Base-by-base conservation (phyloP, 305 asterid genomes). In the Fraxinus platypoda region DNA sequence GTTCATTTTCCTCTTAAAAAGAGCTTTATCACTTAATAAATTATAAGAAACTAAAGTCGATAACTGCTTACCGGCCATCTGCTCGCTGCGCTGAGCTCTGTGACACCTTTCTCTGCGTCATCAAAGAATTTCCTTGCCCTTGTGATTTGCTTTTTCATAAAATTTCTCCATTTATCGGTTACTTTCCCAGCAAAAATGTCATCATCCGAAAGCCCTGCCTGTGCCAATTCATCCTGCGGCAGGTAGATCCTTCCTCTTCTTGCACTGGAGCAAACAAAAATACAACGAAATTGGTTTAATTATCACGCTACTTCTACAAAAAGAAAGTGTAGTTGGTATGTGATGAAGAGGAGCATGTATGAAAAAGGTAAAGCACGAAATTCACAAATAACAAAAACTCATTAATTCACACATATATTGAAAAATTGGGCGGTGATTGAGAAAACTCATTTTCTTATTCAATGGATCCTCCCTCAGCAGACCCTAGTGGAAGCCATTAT, bases 211-310 rank as follows among this genome's bases (percentile, higher is more conserved):
- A 96, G 89, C 79, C 97, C 98, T 3, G 94, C 98, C 77, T 92
- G 97, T 11, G 98, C 95, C 71, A 96, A 76, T 86, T 96, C 99
- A 78, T 96, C 98, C 87, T 93, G 99, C 43, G 99, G 99, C 17
- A 96, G 89, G 86, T 96, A 96, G 38, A 96, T 80, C 86, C 99
- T 85, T 85, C 98, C 99, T 72, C 99, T 90, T 78, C 97, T 88
- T 2, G 99, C 97, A 89, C 99, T 95, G 76, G 30, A 87, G 33
- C 73, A 54, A 76, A 66, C n/a, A 75, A 38, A 37, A 34, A 31
- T 0, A 33, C 17, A 83, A 66, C 8, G 87, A 46, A 49, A 49
- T 49, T 49, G 64, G 23, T 17, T 52, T n/a, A 52, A 52, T 52
- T 52, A 52, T 52, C 8, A 6, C 3, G 64, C 64, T 17, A 52